A percentile compares a stretch with the other conserved stretches of the same genome.
Conservation (phyloP, 345 rosid species). For the Nasturtium officinale region DNA sequence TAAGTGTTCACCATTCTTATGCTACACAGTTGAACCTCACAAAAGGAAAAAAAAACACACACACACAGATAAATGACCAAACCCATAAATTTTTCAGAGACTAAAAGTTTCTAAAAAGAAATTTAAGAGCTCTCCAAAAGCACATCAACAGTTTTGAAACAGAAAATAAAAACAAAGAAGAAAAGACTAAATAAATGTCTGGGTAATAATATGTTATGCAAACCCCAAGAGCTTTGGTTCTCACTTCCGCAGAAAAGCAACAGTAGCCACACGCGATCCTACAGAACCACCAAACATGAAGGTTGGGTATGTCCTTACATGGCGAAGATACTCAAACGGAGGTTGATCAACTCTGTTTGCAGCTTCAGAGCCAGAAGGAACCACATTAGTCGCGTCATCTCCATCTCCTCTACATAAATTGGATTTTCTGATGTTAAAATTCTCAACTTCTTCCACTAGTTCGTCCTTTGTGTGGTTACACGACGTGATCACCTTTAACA, state of each 20-base stretch:
- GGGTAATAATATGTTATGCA: conserved; percentile 13
- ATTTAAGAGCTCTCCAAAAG: conserved; percentile 11
- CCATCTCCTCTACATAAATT: conserved; percentile 45
- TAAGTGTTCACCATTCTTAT: too few relatives aligned
- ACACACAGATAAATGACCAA: conserved; percentile 18
- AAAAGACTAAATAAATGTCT: neutral
- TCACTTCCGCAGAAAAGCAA: conserved; percentile 77
- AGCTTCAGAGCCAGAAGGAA: conserved; percentile 39
- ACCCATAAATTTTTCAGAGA: neutral
- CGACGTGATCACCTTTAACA: conserved; percentile 76
- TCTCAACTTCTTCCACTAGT: conserved; percentile 73
- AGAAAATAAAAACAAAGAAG: too few relatives aligned
- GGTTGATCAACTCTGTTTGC: conserved; percentile 40
- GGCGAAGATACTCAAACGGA: conserved; percentile 69
- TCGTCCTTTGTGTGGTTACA: conserved; percentile 91
- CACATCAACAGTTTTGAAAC: conserved; percentile 24
- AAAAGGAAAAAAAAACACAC: too few relatives aligned
- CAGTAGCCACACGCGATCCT: conserved; percentile 94
- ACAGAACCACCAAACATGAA: conserved; percentile 84
- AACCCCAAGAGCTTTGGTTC: conserved; percentile 5
- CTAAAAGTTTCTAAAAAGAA: neutral
- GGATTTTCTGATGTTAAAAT: conserved; percentile 57
- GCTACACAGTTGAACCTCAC: too few relatives aligned
- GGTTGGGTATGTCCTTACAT: conserved; percentile 84
- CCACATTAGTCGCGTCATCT: conserved; percentile 37